Percentiles rank a stretch among this genome's conserved stretches.
phyloP scores from a whole-genome alignment of 2,329 filamentous ascomycete species.

The Fusarium sarcochroum region DNA sequence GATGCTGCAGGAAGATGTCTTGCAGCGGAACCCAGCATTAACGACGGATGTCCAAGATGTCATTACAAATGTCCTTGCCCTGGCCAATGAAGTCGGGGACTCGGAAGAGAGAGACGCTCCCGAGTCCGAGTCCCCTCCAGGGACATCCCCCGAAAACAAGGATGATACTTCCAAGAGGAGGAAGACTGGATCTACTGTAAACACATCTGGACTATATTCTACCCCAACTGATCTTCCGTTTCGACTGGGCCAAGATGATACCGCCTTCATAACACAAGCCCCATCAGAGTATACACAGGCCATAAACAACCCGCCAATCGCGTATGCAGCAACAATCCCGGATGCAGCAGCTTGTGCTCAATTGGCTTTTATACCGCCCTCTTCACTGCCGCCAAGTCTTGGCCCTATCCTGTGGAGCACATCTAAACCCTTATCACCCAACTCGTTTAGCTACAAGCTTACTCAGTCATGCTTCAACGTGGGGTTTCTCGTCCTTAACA shows the following conservation, averaged over 20 bases:
- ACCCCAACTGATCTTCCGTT: no score
- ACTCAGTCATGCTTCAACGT: neutral
- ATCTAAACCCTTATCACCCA: neutral
- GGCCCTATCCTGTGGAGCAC: neutral
- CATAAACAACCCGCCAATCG: neutral
- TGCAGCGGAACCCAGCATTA: slow-evolving; percentile 8
- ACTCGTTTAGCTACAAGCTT: neutral
- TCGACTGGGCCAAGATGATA: neutral
- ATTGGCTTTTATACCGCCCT: neutral
- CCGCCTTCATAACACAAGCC: neutral
- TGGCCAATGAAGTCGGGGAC: slow-evolving; percentile 20
- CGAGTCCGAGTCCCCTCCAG: neutral
- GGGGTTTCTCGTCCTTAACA: neutral
- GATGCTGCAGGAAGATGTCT: slow-evolving; percentile 12
- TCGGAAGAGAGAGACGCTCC: neutral
- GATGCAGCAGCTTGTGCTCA: neutral
- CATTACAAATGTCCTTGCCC: slow-evolving; percentile 1
- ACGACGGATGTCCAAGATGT: slow-evolving; percentile 5
- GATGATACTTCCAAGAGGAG: neutral
- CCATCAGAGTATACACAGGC: neutral
- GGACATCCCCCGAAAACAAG: neutral
- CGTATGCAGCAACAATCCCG: neutral
- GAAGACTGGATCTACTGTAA: neutral
- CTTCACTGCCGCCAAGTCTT: neutral
- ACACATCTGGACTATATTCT: neutral